These are phyloP conservation scores for Bruguiera hainesii DNA, from an alignment of 441 rosid species.

Conservation along the genomic window DNA sequence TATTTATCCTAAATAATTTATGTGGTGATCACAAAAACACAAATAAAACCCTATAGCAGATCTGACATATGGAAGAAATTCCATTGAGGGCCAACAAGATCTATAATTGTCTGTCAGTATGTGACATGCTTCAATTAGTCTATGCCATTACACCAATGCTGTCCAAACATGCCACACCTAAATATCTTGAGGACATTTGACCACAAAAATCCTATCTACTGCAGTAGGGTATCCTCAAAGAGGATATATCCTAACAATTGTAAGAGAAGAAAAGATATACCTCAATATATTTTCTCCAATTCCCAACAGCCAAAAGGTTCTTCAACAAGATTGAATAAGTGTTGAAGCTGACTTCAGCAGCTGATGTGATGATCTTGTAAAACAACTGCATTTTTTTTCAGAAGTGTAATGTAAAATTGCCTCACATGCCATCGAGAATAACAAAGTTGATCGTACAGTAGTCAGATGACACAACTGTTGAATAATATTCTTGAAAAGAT, in stretches of 20 bases:
- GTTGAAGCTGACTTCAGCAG: conserved; percentile 48
- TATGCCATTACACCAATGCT: conserved; percentile 1
- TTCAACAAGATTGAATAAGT: conserved; percentile 62
- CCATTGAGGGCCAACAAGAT: conserved; percentile 1
- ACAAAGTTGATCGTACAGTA: neutral
- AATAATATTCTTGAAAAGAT: neutral
- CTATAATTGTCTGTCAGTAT: neutral
- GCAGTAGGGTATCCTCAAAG: neutral
- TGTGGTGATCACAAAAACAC: neutral
- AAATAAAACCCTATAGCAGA: neutral
- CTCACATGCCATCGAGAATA: conserved; percentile 1
- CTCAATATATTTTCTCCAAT: conserved; percentile 96
- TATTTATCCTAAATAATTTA: neutral
- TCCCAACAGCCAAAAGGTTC: conserved; percentile 72
- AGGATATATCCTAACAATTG: neutral
- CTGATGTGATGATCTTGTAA: conserved; percentile 61
- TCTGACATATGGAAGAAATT: neutral
- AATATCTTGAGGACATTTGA: conserved; percentile 4
- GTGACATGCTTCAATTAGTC: neutral
- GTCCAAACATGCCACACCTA: neutral
- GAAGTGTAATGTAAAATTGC: conserved; percentile 12
- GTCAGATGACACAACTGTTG: neutral
- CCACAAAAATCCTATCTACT: conserved; percentile 9
- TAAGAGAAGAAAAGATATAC: conserved; percentile 25
- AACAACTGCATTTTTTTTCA: conserved; percentile 49